These are phyloP conservation scores for Aureobasidium sp. DNA, from an alignment of 2,329 filamentous ascomycete genomes.

Conservation along the genomic window DNA sequence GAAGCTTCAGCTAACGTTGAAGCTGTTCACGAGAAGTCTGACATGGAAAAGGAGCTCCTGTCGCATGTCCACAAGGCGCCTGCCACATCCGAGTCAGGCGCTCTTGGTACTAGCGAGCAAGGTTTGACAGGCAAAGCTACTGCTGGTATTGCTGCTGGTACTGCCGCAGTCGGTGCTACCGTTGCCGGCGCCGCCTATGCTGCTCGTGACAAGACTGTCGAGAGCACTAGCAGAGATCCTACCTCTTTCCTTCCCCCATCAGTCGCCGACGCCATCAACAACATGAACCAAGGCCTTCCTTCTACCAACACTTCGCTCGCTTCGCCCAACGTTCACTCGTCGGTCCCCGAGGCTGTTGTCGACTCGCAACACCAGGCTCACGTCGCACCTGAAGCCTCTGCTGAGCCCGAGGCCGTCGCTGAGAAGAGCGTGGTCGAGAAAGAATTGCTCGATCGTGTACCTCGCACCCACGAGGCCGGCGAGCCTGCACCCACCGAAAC, in stretches of 20 bases:
- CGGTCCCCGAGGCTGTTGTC: constrained; percentile 58
- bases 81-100: constrained; percentile 22
- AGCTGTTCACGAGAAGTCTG: constrained; percentile 40
- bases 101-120: constrained; percentile 32
- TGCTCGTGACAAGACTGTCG: constrained; percentile 29
- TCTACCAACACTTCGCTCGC: constrained; percentile 23
- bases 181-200: constrained; percentile 31
- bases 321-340: constrained; percentile 23
- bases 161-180: constrained; percentile 33
- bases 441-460: constrained; percentile 59
- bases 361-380: constrained; percentile 64
- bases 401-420: constrained; percentile 55
- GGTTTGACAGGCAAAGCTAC: constrained; percentile 31
- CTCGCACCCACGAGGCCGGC: constrained; percentile 35
- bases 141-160: constrained; percentile 40
- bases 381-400: constrained; percentile 57
- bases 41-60: constrained; percentile 63
- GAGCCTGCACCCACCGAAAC: constrained; percentile 38
- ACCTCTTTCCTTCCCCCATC: constrained; percentile 21
- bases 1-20: constrained; percentile 59
- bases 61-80: constrained; percentile 45
- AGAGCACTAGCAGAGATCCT: constrained; percentile 40
- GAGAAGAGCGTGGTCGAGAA: constrained; percentile 67
- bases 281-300: constrained; percentile 24
- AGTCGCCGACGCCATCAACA: constrained; percentile 42